A percentile compares a stretch with the other conserved stretches of the same genome.
phyloP scores from a whole-genome alignment of 2,329 filamentous ascomycete genomes.

The Calonectria fujianensis region DNA sequence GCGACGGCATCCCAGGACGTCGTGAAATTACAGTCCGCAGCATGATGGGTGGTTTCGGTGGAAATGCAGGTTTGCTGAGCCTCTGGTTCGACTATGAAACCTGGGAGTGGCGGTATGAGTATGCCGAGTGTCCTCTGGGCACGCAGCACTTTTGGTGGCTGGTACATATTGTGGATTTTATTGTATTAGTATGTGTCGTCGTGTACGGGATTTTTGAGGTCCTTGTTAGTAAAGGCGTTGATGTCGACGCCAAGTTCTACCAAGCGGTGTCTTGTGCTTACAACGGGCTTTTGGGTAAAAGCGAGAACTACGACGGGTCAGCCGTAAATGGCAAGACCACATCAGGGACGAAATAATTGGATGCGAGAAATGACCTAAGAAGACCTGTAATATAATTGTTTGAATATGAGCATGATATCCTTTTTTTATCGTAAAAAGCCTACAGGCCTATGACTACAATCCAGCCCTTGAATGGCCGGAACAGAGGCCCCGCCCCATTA shows the following conservation, averaged over 20 bases:
- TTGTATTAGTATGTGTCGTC: slow-evolving; percentile 60
- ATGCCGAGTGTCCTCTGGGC: slow-evolving; percentile 85
- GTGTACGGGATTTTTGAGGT: slow-evolving; percentile 52
- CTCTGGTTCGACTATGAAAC: slow-evolving; percentile 87
- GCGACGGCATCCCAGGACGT: slow-evolving; percentile 75
- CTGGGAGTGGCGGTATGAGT: slow-evolving; percentile 89
- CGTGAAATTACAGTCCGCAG: slow-evolving; percentile 95
- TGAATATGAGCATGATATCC: slow-evolving; percentile 6
- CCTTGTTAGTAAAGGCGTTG: slow-evolving; percentile 58
- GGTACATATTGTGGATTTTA: slow-evolving; percentile 83
- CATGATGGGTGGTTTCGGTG: slow-evolving; percentile 99
- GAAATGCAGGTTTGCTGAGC: slow-evolving; percentile 91
- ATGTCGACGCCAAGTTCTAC: slow-evolving; percentile 58
- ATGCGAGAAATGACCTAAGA: slow-evolving; percentile 17
- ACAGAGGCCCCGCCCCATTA: too few species aligned
- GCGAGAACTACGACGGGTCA: neutral
- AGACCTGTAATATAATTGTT: slow-evolving; percentile 20
- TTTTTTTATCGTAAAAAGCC: neutral
- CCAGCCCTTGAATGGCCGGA: too few species aligned
- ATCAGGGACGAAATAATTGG: slow-evolving; percentile 10
- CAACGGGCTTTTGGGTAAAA: slow-evolving; percentile 20
- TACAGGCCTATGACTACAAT: too few species aligned
- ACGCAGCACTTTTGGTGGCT: slow-evolving; percentile 96
- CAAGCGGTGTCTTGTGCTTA: slow-evolving; percentile 45
- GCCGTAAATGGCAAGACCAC: neutral